Evolutionary conservation across 805 yeast genomes (phyloP).

Genomic region (Yamadazyma scolyti): DNA sequence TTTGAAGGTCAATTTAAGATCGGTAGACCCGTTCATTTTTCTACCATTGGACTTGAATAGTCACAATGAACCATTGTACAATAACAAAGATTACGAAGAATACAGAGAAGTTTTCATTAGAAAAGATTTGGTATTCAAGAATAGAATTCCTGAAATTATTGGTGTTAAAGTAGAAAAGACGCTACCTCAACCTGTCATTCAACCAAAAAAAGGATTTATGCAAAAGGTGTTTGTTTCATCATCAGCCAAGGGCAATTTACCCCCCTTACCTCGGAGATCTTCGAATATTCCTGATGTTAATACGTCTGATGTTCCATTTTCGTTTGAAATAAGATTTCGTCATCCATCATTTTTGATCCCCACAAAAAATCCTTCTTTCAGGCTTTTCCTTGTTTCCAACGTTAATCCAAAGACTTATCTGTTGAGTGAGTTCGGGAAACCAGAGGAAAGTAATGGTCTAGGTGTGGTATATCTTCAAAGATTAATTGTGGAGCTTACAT

Average conservation of each 20-base stretch:
- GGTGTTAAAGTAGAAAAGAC: slow-evolving; percentile 26
- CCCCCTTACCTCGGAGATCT: slow-evolving; percentile 8
- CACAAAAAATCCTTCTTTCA: slow-evolving; percentile 32
- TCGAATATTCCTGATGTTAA: slow-evolving; percentile 18
- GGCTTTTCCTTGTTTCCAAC: slow-evolving; percentile 25
- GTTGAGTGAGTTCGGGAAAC: slow-evolving; percentile 24
- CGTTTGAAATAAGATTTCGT: slow-evolving; percentile 47
- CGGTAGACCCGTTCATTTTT: slow-evolving; percentile 48
- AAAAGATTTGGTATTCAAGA: slow-evolving; percentile 33
- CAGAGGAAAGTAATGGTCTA: slow-evolving; percentile 44
- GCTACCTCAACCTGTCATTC: slow-evolving; percentile 17
- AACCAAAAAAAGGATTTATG: slow-evolving; percentile 24
- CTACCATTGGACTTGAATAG: slow-evolving; percentile 44
- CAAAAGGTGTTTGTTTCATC: slow-evolving; percentile 19
- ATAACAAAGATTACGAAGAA: slow-evolving; percentile 20
- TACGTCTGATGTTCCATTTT: slow-evolving; percentile 34
- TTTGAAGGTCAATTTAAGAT: slow-evolving; percentile 44
- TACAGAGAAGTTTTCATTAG: slow-evolving; percentile 44
- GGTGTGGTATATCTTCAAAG: slow-evolving; percentile 43
- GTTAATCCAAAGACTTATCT: slow-evolving; percentile 27
- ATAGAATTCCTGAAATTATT: slow-evolving; percentile 42
- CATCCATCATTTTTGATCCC: slow-evolving; percentile 48
- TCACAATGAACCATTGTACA: slow-evolving; percentile 9
- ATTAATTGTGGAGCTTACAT: slow-evolving; percentile 28
- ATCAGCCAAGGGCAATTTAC: slow-evolving; percentile 2